phyloP scores from a whole-genome alignment of 306 rosid species.

The Medicago arabica region DNA sequence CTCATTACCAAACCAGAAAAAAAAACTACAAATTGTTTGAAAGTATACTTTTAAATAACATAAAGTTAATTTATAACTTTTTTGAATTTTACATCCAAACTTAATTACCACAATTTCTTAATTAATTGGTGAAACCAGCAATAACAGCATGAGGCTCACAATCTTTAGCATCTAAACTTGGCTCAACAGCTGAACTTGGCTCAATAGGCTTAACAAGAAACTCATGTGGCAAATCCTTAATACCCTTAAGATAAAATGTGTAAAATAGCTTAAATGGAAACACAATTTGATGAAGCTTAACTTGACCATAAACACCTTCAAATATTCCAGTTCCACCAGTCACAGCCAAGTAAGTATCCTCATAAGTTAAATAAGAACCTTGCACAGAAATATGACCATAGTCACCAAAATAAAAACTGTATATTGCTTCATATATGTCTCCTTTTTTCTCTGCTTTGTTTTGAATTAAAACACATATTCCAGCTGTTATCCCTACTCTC shows the following conservation, averaged over 20 bases:
- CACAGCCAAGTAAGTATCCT: constrained; percentile 60
- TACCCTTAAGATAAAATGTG: constrained; percentile 63
- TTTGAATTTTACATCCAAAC: too few relatives aligned
- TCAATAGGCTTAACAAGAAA: constrained; percentile 45
- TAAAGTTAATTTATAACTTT: too few relatives aligned
- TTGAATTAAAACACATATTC: constrained; percentile 63
- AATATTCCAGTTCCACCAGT: constrained; percentile 75
- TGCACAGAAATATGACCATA: constrained; percentile 75
- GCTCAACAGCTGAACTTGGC: constrained; percentile 30
- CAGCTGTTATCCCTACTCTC: constrained; percentile 69
- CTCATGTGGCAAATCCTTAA: constrained; percentile 62
- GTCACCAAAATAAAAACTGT: constrained; percentile 73
- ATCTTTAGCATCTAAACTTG: constrained; percentile 59
- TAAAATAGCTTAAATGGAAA: constrained; percentile 72
- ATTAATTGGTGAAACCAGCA: constrained; percentile 51
- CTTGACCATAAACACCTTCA: constrained; percentile 66
- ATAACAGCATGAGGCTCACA: constrained; percentile 56
- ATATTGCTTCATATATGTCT: constrained; percentile 65
- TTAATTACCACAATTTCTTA: neutral
- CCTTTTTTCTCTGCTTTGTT: constrained; percentile 64
- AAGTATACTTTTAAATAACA: too few relatives aligned
- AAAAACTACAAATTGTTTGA: too few relatives aligned
- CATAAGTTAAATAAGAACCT: constrained; percentile 61
- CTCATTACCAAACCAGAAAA: too few relatives aligned
- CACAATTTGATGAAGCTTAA: constrained; percentile 59